Conservation (phyloP, 495 filamentous ascomycete species). For the Lasiosphaeria hispida region DNA sequence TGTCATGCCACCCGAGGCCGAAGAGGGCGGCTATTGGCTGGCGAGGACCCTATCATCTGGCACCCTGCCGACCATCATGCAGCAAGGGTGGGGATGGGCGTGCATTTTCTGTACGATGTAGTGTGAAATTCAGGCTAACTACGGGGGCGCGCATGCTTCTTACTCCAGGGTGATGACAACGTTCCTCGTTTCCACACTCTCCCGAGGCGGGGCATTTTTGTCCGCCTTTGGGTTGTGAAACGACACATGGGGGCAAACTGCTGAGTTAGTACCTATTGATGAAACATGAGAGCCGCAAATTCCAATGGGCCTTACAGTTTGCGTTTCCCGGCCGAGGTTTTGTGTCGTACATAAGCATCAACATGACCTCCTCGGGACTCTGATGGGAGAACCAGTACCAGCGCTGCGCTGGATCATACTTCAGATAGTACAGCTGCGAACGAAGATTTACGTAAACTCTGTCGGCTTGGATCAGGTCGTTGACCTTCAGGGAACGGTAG, state of each 20-base stretch:
- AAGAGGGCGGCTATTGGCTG: no score
- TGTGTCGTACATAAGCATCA: background rate
- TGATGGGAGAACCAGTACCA: background rate
- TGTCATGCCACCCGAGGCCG: no score
- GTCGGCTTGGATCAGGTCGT: background rate
- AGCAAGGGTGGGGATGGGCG: no score
- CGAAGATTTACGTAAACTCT: background rate
- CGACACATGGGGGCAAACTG: background rate
- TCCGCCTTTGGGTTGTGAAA: background rate
- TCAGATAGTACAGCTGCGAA: background rate
- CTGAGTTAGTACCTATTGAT: background rate
- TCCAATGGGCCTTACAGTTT: no score
- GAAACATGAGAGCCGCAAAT: background rate
- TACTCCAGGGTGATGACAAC: background rate
- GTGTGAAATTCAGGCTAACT: no score
- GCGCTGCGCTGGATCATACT: background rate
- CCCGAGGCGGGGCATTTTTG: background rate
- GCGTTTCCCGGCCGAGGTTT: conserved; percentile 7
- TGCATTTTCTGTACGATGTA: no score
- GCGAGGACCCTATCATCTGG: no score
- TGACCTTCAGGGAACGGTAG: background rate
- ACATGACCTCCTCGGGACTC: background rate
- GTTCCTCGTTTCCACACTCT: background rate
- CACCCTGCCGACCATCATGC: no score
- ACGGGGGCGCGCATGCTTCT: no score